Conservation (phyloP, 2,329 filamentous ascomycete species). For the Tetracladium maxilliforme region DNA sequence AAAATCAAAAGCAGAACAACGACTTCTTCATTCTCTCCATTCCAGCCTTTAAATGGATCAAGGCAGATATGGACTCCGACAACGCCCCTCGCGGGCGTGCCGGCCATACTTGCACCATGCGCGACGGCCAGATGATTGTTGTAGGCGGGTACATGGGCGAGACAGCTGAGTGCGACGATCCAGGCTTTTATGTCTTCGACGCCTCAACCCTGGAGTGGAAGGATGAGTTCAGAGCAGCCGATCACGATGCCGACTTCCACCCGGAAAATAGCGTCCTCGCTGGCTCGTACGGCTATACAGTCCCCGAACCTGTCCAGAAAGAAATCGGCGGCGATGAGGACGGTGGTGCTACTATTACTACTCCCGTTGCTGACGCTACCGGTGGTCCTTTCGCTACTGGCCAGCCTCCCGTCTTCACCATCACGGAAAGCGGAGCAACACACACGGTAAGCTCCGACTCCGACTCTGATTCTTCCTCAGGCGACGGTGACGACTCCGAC, state of each 20-base stretch:
- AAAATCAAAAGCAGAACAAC: slow-evolving; percentile 41
- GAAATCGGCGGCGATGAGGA: slow-evolving; percentile 44
- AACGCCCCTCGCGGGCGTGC: slow-evolving; percentile 44
- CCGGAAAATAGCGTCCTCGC: slow-evolving; percentile 33
- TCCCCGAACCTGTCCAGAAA: slow-evolving; percentile 46
- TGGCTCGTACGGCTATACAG: slow-evolving; percentile 48
- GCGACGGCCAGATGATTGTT: slow-evolving; percentile 56
- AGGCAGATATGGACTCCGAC: slow-evolving; percentile 38
- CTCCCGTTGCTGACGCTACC: slow-evolving; percentile 43
- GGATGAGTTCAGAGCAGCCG: slow-evolving; percentile 43
- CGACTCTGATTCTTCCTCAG: slow-evolving; percentile 8
- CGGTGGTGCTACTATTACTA: slow-evolving; percentile 52
- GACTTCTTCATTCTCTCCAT: slow-evolving; percentile 66
- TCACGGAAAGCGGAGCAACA: slow-evolving; percentile 33
- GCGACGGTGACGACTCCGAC: slow-evolving; percentile 19
- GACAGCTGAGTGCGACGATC: slow-evolving; percentile 46
- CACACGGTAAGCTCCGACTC: slow-evolving; percentile 15
- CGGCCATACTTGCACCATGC: slow-evolving; percentile 55
- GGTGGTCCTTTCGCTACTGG: slow-evolving; percentile 59
- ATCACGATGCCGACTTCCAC: slow-evolving; percentile 25
- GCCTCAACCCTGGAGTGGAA: slow-evolving; percentile 49
- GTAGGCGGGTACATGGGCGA: slow-evolving; percentile 54
- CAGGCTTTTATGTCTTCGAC: slow-evolving; percentile 62
- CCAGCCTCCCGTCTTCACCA: slow-evolving; percentile 52
- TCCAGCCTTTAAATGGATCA: slow-evolving; percentile 60